A percentile compares a stretch with the other conserved stretches of the same genome.
These are phyloP conservation scores for Arthroderma uncinatum DNA, from an alignment of 2,329 filamentous ascomycete genomes.

Conservation along the genomic window DNA sequence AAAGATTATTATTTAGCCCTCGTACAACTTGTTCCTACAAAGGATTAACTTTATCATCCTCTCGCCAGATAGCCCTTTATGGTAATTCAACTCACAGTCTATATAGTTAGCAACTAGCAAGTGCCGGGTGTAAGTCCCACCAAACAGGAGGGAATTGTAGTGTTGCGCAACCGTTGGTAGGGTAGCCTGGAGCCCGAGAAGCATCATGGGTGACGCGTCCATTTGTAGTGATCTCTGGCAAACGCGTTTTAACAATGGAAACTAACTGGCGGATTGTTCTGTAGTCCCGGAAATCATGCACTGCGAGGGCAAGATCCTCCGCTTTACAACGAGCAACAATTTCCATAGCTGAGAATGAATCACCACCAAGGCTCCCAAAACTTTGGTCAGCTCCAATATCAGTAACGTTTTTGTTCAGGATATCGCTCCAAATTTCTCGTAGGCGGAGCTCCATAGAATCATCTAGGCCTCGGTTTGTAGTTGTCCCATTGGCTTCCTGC, in stretches of 20 bases:
- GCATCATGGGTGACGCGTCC: too few relatives aligned
- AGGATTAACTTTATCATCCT: too few relatives aligned
- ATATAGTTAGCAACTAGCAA: too few relatives aligned
- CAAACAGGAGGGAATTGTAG: too few relatives aligned
- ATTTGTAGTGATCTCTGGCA: too few relatives aligned
- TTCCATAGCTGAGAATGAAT: slow-evolving; percentile 21
- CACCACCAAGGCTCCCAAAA: slow-evolving; percentile 18
- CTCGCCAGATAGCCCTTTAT: too few relatives aligned
- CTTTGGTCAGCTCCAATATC: slow-evolving; percentile 22
- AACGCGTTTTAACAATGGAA: neutral
- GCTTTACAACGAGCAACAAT: slow-evolving; percentile 15
- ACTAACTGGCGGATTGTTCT: slow-evolving; percentile 12
- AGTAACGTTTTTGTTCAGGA: slow-evolving; percentile 15
- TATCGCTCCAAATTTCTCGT: slow-evolving; percentile 17
- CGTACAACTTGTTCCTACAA: too few relatives aligned
- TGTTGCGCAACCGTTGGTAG: too few relatives aligned
- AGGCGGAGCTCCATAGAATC: slow-evolving; percentile 3
- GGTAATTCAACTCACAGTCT: too few relatives aligned
- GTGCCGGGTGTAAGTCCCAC: too few relatives aligned
- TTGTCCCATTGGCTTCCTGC: neutral
- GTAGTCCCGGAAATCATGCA: slow-evolving; percentile 14
- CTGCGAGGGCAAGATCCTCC: slow-evolving; percentile 13
- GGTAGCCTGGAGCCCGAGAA: too few relatives aligned
- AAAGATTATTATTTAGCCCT: too few relatives aligned
- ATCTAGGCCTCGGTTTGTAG: neutral